phyloP scores from a whole-genome alignment of 106 monocot genomes.

The Dioscorea alata region DNA sequence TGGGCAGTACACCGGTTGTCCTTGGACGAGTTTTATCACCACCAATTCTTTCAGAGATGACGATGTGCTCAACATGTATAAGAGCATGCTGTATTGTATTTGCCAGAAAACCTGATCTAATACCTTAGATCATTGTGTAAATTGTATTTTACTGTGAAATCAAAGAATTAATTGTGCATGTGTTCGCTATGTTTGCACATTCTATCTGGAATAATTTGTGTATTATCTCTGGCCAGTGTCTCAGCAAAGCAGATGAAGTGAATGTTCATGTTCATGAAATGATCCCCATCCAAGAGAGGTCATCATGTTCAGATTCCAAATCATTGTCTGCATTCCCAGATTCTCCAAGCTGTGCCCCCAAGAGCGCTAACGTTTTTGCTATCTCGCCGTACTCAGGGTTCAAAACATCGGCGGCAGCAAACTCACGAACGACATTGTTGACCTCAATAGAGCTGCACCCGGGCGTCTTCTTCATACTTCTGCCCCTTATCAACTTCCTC shows the following conservation, averaged over 20 bases:
- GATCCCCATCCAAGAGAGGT: too few relatives aligned
- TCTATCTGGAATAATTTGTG: too few relatives aligned
- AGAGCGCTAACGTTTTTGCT: constrained; percentile 25
- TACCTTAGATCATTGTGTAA: too few relatives aligned
- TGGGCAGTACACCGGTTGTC: constrained; percentile 35
- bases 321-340: neutral
- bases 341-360: constrained; percentile 12
- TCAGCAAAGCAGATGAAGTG: too few relatives aligned
- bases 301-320: too few relatives aligned
- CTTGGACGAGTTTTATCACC: constrained; percentile 41
- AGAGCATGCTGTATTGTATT: neutral
- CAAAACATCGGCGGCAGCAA: constrained; percentile 32
- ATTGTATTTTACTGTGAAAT: too few relatives aligned
- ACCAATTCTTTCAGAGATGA: constrained; percentile 29
- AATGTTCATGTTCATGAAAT: too few relatives aligned
- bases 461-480: constrained; percentile 57
- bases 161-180: too few relatives aligned
- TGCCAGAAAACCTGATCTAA: too few relatives aligned
- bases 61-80: neutral
- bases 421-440: constrained; percentile 45
- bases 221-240: too few relatives aligned
- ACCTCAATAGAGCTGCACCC: constrained; percentile 77
- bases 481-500: constrained; percentile 45
- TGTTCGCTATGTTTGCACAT: too few relatives aligned
- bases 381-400: constrained; percentile 21